Percentiles rank a stretch among this genome's conserved stretches.
Evolutionary conservation across 805 yeast genomes (phyloP).

Genomic region (Barnettozyma sp.): DNA sequence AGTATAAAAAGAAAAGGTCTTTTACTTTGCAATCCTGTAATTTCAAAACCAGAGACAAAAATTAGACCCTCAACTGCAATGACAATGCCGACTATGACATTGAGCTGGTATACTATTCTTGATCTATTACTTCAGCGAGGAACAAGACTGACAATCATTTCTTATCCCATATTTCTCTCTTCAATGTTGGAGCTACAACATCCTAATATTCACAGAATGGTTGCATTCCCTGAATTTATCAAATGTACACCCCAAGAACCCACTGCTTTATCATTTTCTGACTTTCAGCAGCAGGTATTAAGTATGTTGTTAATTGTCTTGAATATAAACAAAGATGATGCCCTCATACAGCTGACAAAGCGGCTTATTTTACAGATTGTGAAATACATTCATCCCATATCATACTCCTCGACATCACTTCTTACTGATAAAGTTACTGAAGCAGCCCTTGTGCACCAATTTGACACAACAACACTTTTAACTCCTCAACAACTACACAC

Average conservation of each 20-base stretch:
- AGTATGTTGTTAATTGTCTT: constrained; percentile 2
- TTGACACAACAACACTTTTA: background rate
- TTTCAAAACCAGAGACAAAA: constrained; percentile 1
- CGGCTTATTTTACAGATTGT: background rate
- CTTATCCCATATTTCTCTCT: background rate
- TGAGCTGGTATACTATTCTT: constrained; percentile 1
- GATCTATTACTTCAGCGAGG: constrained; percentile 1
- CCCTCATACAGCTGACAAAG: constrained; percentile 1
- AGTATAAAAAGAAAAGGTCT: constrained; percentile 1
- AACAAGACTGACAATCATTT: background rate
- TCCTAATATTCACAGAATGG: constrained; percentile 4
- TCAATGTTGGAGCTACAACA: constrained; percentile 4
- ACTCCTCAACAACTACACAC: constrained; percentile 1
- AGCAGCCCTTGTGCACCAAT: background rate
- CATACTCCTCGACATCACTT: constrained; percentile 1
- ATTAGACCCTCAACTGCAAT: background rate
- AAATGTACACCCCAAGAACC: background rate
- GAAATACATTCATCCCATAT: constrained; percentile 1
- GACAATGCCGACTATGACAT: background rate
- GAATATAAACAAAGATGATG: constrained; percentile 2
- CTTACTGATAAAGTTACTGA: background rate
- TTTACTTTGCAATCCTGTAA: background rate
- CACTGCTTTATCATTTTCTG: background rate
- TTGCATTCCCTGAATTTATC: background rate
- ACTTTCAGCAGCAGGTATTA: constrained; percentile 2